Base-by-base conservation (phyloP, 169 alveolate genomes). In the Toxoplasma gondii region DNA sequence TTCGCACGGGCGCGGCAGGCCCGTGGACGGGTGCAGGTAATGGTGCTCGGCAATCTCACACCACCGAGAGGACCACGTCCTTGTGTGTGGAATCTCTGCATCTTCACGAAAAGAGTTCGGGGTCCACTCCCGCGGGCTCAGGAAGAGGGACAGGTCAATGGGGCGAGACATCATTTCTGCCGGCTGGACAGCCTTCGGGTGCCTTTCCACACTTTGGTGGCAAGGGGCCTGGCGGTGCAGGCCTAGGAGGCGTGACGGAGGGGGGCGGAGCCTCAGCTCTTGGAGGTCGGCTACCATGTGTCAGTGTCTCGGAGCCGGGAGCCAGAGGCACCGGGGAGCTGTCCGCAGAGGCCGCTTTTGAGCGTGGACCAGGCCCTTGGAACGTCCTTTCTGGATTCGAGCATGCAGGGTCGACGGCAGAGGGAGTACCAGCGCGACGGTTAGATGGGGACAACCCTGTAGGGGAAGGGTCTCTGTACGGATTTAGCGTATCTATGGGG, bases 401-500 rank as follows among this genome's bases (percentile, higher is more conserved):
- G n/a, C 29, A 2, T 4, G 78, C 78, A 24, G 78, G 78, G 78
- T 4, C 36, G 78, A 64, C 0, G 1, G 78, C 78, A 29, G 78
- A 19, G 34, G 78, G 1, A 36, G 27, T 17, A 24, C 16, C 29
- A 29, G 34, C 36, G 36, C 16, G 78, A 24, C 78, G 78, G n/a
- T 36, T 64, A 31, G 78, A 64, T 29, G 34, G 78, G 34, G 78
- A 64, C 34, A 29, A 24, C 78, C n/a, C 78, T 64, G 12, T 4
- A 17, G 78, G 78, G 7, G 78, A 64, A 29, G 36, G 78, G 36
- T 78, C 34, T 78, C 31, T 19, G 29, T 90, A 90, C 53, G 93
- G 91, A n/a, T 90, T 90, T 49, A 90, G 91, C 45, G 67, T 90
- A 80, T 58, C 93, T 34, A 34, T 90, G 58, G 93, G 88, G n/a